A percentile compares a stretch with the other conserved stretches of the same genome.
Conservation (phyloP, 2,329 filamentous ascomycete genomes). For the Tolypocladium tundrense region DNA sequence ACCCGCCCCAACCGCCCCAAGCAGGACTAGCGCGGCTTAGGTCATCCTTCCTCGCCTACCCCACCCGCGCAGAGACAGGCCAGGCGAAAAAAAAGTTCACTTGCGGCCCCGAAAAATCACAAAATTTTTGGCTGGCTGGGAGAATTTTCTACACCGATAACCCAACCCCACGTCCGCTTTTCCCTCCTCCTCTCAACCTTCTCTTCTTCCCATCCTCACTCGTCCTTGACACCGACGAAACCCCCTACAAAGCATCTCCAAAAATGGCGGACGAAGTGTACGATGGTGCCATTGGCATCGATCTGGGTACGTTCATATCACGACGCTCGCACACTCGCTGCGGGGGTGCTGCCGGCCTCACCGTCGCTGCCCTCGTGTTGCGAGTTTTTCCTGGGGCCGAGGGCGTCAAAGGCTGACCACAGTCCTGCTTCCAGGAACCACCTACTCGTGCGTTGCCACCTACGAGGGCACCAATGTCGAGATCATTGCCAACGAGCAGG, state of each 20-base stretch:
- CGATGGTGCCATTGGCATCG: constrained; percentile 99
- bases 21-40: not conserved
- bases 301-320: constrained; percentile 65
- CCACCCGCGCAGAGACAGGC: constrained; percentile 6
- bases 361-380: not conserved
- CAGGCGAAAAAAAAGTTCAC: constrained; percentile 21
- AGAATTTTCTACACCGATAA: constrained; percentile 27
- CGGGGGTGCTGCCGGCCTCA: not conserved
- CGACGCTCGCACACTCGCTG: not conserved
- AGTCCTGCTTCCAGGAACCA: constrained; percentile 59
- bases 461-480: constrained; percentile 99
- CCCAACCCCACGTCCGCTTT: constrained; percentile 22
- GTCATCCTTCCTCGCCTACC: not conserved
- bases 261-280: constrained; percentile 95
- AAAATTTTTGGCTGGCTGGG: constrained; percentile 20
- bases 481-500: constrained; percentile 99
- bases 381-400: not conserved
- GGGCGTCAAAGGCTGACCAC: constrained; percentile 8
- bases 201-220: constrained; percentile 13
- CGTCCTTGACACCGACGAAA: constrained; percentile 6
- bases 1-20: not conserved
- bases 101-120: constrained; percentile 19
- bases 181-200: constrained; percentile 12
- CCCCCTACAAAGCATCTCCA: constrained; percentile 21
- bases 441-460: constrained; percentile 98